Evolutionary conservation across 768 basidiomycete species (phyloP).

Genomic region (Mycena rosella): DNA sequence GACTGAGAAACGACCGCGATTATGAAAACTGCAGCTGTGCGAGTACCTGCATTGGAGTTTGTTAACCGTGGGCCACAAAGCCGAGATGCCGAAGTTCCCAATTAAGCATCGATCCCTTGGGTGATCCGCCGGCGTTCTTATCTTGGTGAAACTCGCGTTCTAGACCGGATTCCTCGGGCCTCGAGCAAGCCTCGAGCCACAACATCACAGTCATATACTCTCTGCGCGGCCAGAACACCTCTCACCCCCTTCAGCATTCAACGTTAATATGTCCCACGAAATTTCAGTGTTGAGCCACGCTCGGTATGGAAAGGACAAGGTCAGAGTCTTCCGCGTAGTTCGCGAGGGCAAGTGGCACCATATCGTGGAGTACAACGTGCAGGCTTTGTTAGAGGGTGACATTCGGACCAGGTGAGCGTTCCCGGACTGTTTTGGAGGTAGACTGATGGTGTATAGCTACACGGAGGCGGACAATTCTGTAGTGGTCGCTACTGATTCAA

Average conservation of each 20-base stretch:
- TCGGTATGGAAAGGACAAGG: slow-evolving; percentile 90
- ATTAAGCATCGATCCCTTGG: too few relatives aligned
- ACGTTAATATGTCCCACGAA: neutral
- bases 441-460: slow-evolving; percentile 61
- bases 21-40: neutral
- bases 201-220: too few relatives aligned
- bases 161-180: too few relatives aligned
- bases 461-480: slow-evolving; percentile 90
- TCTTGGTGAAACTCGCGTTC: too few relatives aligned
- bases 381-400: slow-evolving; percentile 84
- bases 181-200: too few relatives aligned
- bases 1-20: neutral
- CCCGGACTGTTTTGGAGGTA: too few relatives aligned
- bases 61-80: too few relatives aligned
- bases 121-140: too few relatives aligned
- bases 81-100: too few relatives aligned
- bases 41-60: neutral
- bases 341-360: slow-evolving; percentile 75
- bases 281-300: slow-evolving; percentile 56
- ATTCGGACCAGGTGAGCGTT: slow-evolving; percentile 73
- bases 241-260: too few relatives aligned
- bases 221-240: too few relatives aligned
- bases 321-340: slow-evolving; percentile 89
- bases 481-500: slow-evolving; percentile 93
- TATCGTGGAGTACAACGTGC: slow-evolving; percentile 88